Base-by-base conservation (phyloP, 1,284 basidiomycete species). In the Xanthoconium separans region DNA sequence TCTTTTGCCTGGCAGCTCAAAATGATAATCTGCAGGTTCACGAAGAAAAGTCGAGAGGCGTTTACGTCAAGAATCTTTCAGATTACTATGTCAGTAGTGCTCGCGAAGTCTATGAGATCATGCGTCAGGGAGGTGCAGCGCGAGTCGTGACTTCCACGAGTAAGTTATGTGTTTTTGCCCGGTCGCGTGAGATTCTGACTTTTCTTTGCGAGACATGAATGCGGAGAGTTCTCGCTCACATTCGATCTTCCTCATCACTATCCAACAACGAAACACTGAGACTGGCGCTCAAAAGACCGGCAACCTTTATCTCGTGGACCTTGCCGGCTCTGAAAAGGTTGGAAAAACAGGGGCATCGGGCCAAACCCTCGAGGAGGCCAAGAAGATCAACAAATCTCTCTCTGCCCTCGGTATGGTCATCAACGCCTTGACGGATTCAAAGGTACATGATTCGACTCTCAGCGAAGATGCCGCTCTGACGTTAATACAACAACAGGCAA, bases 381-480 rank as follows among this genome's bases (percentile, higher is more conserved):
- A 99, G 83, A 99, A 99, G 82, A 99, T 99, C 77, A 99, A 99
- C 79, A 99, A 99, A 76, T 94, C 91, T 54, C 76, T 99, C 41
- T 98, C 95, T 20, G 96, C 97, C 12, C 83, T 99, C 58, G 97
- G 97, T 46, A 99, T 99, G 95, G 97, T 99, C 70, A 99, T 99
- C 73, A 99, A 99, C 66, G 92, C 96, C 4, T 78, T 99, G 57
- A 99, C 97, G 3, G 97, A 99, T 68, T 83, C 89, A 58, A 98
- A 98, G 83, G 95, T 90, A 60, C 47, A 80, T 66, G 6, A 39
- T 44, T 47, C 44, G 45, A 18, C 58, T 42, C 49, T 27, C 18
- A 2, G 37, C 27, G 40, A 50, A 18, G 48, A 31, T 37, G 16
- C 37, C 31, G 41, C 22, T 54, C 29, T 40, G 42, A 62, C 30